Evolutionary conservation across 2,329 filamentous ascomycete genomes (phyloP).

Genomic region (Fusarium euwallaceae): DNA sequence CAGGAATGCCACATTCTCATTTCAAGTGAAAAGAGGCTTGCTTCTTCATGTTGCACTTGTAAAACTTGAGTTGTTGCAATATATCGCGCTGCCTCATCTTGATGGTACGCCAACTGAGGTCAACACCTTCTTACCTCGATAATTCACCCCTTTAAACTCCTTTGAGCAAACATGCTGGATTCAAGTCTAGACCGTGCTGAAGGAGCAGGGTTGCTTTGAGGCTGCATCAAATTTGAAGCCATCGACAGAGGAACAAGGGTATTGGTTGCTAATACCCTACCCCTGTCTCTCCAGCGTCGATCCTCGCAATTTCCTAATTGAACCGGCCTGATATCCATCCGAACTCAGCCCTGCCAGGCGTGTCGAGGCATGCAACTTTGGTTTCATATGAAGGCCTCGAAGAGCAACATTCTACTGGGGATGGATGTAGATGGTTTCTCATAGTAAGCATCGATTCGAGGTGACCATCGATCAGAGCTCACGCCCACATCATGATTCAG

Average conservation of each 20-base stretch:
- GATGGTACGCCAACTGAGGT: neutral
- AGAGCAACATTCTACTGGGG: neutral
- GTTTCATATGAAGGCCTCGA: neutral
- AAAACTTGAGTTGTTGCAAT: neutral
- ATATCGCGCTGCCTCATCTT: neutral
- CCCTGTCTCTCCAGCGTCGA: constrained; percentile 3
- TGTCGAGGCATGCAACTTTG: neutral
- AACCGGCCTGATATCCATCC: constrained; percentile 9
- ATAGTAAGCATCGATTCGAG: neutral
- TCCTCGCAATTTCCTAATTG: constrained; percentile 8
- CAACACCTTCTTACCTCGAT: neutral
- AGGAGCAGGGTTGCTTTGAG: neutral
- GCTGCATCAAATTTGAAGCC: constrained; percentile 8
- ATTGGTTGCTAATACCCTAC: neutral
- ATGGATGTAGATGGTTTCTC: neutral
- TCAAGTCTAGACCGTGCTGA: neutral
- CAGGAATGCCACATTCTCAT: neutral
- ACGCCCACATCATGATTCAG: neutral
- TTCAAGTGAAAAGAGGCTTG: neutral
- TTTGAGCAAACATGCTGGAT: neutral
- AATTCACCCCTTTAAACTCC: neutral
- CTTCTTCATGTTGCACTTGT: neutral
- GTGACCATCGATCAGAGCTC: too few species aligned
- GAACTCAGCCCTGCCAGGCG: constrained; percentile 12
- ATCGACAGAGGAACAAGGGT: constrained; percentile 11